Conservation (phyloP, 2,329 filamentous ascomycete genomes). For the Fusarium sp. region DNA sequence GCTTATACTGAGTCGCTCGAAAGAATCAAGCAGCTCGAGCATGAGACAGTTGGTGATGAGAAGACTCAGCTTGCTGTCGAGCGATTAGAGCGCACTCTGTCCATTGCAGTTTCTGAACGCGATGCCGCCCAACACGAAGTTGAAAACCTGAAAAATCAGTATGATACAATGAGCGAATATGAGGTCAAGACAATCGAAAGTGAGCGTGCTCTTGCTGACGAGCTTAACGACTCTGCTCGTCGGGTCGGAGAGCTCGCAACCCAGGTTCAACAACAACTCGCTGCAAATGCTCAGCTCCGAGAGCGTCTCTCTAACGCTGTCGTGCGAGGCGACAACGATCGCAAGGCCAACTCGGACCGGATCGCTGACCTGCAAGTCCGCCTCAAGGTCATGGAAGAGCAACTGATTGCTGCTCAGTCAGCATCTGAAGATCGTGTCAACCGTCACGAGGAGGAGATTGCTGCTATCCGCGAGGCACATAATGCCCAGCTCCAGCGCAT, state of each 20-base stretch:
- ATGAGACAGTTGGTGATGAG: constrained; percentile 59
- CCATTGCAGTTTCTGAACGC: constrained; percentile 74
- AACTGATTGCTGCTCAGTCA: constrained; percentile 82
- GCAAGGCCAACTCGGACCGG: constrained; percentile 79
- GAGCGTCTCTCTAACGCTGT: constrained; percentile 82
- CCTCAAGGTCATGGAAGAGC: constrained; percentile 84
- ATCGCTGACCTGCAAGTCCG: constrained; percentile 86
- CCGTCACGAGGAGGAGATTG: constrained; percentile 87
- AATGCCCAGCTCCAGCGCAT: constrained; percentile 80
- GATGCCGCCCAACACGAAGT: constrained; percentile 76
- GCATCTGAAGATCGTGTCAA: constrained; percentile 85
- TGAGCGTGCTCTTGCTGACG: constrained; percentile 71
- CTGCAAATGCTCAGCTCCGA: constrained; percentile 79
- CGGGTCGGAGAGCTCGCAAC: constrained; percentile 82
- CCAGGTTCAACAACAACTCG: constrained; percentile 82
- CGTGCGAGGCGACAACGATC: constrained; percentile 82
- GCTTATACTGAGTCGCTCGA: constrained; percentile 73
- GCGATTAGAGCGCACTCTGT: constrained; percentile 73
- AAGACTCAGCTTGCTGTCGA: constrained; percentile 70
- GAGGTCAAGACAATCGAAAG: constrained; percentile 67
- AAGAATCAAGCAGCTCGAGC: constrained; percentile 72
- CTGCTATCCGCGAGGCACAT: constrained; percentile 78
- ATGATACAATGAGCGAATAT: constrained; percentile 64
- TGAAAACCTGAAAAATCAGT: constrained; percentile 67
- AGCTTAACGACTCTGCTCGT: constrained; percentile 77